These are phyloP conservation scores for Rusavskia elegans DNA, from an alignment of 495 filamentous ascomycete genomes.

Conservation along the genomic window DNA sequence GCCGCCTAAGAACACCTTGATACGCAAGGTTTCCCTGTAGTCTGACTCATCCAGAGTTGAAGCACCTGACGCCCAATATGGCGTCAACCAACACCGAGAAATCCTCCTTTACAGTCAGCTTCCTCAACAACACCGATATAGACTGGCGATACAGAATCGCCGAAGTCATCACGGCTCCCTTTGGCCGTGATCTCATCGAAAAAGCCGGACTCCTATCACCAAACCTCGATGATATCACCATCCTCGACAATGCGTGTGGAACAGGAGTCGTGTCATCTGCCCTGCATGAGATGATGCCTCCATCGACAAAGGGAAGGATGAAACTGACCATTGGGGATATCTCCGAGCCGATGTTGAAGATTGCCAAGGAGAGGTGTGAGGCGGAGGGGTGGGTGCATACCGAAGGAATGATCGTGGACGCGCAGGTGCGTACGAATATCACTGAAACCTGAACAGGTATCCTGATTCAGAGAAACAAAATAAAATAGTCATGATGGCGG, in stretches of 20 bases:
- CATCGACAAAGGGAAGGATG: constrained; percentile 11
- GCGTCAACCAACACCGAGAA: background rate
- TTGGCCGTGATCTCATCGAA: constrained; percentile 17
- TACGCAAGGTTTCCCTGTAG: too few relatives aligned
- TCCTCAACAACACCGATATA: constrained; percentile 20
- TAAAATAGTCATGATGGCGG: too few relatives aligned
- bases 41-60: too few relatives aligned
- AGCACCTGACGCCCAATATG: too few relatives aligned
- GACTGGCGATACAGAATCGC: constrained; percentile 18
- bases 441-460: background rate
- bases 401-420: constrained; percentile 19
- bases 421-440: constrained; percentile 9
- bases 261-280: constrained; percentile 22
- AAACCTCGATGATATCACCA: constrained; percentile 12
- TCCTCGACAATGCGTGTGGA: constrained; percentile 29
- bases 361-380: constrained; percentile 13
- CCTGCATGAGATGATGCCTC: constrained; percentile 15
- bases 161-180: constrained; percentile 19
- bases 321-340: constrained; percentile 24
- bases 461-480: too few relatives aligned
- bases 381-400: constrained; percentile 18
- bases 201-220: constrained; percentile 17
- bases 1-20: too few relatives aligned
- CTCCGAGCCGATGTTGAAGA: constrained; percentile 19
- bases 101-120: background rate